Base-by-base conservation (phyloP, 805 yeast species). In the Nakazawaea siamensis region DNA sequence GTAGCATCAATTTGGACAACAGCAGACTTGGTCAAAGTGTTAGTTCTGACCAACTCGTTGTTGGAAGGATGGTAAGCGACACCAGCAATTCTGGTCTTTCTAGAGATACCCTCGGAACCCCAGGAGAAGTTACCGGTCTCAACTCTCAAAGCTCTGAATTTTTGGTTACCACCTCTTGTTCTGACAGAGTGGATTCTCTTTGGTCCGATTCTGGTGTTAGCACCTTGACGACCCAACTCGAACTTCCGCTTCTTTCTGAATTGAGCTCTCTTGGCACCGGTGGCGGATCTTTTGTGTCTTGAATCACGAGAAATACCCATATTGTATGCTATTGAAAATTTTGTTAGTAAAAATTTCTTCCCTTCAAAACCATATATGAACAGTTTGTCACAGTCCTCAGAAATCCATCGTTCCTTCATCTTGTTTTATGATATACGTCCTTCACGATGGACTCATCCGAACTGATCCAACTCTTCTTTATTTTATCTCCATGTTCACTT, bases 241-340 rank as follows among this genome's bases (percentile, higher is more conserved):
- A 92, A 90, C 94, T 90, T 92, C 80, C 98, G 80, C 95, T 90
- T 90, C 90, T 90, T 90, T 86, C 97, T 90, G 95, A 80, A 85
- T 73, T 87, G 95, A 71, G 97, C 97, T 74, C 97, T 87, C 75
- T 87, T 88, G 68, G 98, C 98, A 83, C 98, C 98, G 65, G 98
- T 88, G 71, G 94, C 95, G 61, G 97, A 73, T 74, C 98, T 94
- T 85, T 90, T 90, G 88, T 92, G 98, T 76, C 97, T 96, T 71
- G 98, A 90, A 80, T 92, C 97, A 80, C 98, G 90, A 73, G 97
- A 87, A 83, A 90, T 90, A 88, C 98, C 97, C 98, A 90, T 90
- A 69, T 68, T 82, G 63, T 14, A 37, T 33, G 29, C 42, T 41
- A 24, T 18, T 7, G 10, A 20, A n/a, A n/a, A n/a, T 27, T 27